Conservation (phyloP, 805 yeast species). For the Yarrowia sp. region DNA sequence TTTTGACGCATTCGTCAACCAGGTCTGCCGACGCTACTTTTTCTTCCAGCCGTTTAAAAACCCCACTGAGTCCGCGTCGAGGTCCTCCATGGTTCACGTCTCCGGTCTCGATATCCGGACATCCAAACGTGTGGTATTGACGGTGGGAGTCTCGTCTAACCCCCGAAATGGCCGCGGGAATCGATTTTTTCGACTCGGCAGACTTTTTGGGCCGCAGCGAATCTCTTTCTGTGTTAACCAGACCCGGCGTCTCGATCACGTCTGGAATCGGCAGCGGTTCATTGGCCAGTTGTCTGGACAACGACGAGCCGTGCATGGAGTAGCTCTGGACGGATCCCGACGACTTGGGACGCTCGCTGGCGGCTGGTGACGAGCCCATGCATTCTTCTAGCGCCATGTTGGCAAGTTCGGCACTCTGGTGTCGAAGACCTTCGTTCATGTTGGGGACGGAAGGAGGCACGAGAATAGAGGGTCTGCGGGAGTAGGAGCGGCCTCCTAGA, state of each 20-base stretch:
- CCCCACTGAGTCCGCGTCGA: conserved; percentile 9
- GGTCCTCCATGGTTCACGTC: conserved; percentile 17
- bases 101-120: conserved; percentile 4
- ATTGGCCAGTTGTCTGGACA: conserved; percentile 10
- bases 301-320: neutral
- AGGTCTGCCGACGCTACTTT: neutral
- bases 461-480: conserved; percentile 14
- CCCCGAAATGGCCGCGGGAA: neutral
- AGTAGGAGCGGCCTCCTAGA: conserved; percentile 12
- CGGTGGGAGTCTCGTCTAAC: neutral
- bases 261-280: conserved; percentile 13
- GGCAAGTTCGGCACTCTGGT: conserved; percentile 19
- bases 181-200: neutral
- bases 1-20: conserved; percentile 15
- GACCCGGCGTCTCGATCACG: neutral
- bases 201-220: neutral
- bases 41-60: neutral
- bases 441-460: conserved; percentile 9
- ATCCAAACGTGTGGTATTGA: conserved; percentile 20
- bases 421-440: conserved; percentile 15
- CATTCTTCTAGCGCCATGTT: conserved; percentile 15
- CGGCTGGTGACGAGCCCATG: neutral
- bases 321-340: neutral
- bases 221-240: neutral
- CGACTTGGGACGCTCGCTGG: neutral